Evolutionary conservation across 2,329 filamentous ascomycete species (phyloP), one percentile per base, ranked within the genome.

Genomic region (Stylonectria norvegica): DNA sequence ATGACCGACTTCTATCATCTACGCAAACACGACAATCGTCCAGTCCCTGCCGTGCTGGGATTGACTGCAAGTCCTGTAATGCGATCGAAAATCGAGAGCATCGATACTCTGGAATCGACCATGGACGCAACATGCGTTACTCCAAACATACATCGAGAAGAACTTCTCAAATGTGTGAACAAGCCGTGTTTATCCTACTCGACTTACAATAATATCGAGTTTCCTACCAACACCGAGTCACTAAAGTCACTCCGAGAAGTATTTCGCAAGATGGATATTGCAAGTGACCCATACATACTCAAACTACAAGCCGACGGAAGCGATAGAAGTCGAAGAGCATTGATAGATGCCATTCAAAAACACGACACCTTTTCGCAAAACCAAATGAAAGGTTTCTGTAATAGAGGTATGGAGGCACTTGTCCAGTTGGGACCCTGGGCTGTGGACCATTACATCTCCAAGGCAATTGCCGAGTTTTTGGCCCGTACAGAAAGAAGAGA

Each of bases 51-150:
- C 15, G 83, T 95, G 19, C 68, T 95, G 5, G 89, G 89, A 0
- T 69, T 95, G 17, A 90, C 85, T 5, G 89, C 89, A 1, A 94
- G 86, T 46, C 89, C 89, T 0, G 75, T 87, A 4, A 79, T 84
- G 49, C 78, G 71, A 40, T 78, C 75, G 1, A 74, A 73, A 12
- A 59, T 72, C 1, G 63, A 68, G 2, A 74, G 74, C 23, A 68
- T 91, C 11, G 66, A 76, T 61, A 58, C 62, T 4, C 73, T 95
- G 5, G 89, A 95, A 58, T 49, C 60, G 3, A 86, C 85, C 28
- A 67, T 95, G 30, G 75, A 89, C 58, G 78, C 87, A 1, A 69
- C 78, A 20, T 86, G 83, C 48, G 76, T 74, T 44, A 83, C 83
- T 1, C 89, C 89, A 0, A 83, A 76, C 3, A 55, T 75, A 2